Base-by-base conservation (phyloP, 208 protist genomes). In the Kentomonas sorsogonicus region DNA sequence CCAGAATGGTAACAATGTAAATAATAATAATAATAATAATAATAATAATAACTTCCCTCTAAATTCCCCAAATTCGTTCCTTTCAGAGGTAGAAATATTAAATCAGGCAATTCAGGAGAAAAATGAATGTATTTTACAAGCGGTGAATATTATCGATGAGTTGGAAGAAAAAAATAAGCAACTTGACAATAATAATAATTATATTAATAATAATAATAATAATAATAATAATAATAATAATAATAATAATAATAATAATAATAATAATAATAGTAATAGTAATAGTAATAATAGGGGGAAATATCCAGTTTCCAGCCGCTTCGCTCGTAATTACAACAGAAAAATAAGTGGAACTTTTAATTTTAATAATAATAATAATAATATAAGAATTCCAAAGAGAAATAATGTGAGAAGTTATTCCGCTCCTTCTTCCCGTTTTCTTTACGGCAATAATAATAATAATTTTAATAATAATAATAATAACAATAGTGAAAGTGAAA, bases 211-310 rank as follows among this genome's bases (percentile, higher is more conserved):
- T 52, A 30, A 52, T 31, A 52, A 52, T 31, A 52, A 30, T 31
- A 52, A 30, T 52, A 30, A 10, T 52, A 16, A 52, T 5, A 48
- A 48, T 48, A 18, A 20, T 26, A 11, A 27, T 9, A 48, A 48
- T 48, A 48, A 48, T 48, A 48, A 48, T 48, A 48, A 48, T 48
- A 48, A 48, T 48, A 48, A 48, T 48, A 48, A 48, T 48, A 48
- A 48, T 48, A 48, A 48, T 48, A 26, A 26, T 26, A 48, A 48
- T 48, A 20, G 10, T 48, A 6, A 48, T 20, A 48, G 13, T 48
- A 48, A 48, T 48, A 48, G 25, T 48, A 23, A 48, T 26, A 48
- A 27, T 25, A 26, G 7, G n/a, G n/a, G n/a, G n/a, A n/a, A n/a
- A n/a, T n/a, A n/a, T n/a, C n/a, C n/a, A n/a, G n/a, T n/a, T n/a